Conservation (phyloP, 2,329 filamentous ascomycete genomes). For the Hypoxylon rubiginosum region DNA sequence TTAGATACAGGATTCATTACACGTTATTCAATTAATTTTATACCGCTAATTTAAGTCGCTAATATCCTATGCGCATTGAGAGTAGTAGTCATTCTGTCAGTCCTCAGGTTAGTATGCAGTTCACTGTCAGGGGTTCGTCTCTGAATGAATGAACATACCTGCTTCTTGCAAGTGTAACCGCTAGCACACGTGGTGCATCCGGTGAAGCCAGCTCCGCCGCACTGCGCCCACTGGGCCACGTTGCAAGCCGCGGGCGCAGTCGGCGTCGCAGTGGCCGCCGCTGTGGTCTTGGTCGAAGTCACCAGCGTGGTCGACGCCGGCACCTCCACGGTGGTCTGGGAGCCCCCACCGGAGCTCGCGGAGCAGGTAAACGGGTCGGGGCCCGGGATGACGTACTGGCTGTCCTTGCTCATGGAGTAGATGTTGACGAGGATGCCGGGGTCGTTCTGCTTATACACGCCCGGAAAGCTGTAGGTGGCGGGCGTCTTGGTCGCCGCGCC, state of each 20-base stretch:
- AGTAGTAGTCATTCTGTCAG: constrained; percentile 31
- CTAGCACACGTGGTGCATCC: constrained; percentile 43
- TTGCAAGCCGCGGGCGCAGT: constrained; percentile 35
- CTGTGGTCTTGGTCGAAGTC: constrained; percentile 40
- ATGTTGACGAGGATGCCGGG: constrained; percentile 57
- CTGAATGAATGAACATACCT: constrained; percentile 31
- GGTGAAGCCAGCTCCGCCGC: constrained; percentile 40
- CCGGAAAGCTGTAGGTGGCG: constrained; percentile 54
- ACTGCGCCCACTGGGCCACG: constrained; percentile 38
- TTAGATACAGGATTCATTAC: not conserved
- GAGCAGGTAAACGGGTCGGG: constrained; percentile 45
- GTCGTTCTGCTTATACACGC: constrained; percentile 56
- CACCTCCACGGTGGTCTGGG: constrained; percentile 19
- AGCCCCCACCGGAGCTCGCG: constrained; percentile 17
- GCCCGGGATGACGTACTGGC: constrained; percentile 52
- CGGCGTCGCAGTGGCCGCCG: constrained; percentile 23
- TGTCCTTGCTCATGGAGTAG: constrained; percentile 52
- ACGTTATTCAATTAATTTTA: not conserved
- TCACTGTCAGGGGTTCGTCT: not conserved
- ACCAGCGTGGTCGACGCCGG: constrained; percentile 35
- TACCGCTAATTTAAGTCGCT: not conserved
- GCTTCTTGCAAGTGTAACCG: constrained; percentile 38
- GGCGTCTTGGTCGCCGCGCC: constrained; percentile 50
- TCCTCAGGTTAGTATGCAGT: not conserved
- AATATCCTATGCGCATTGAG: constrained; percentile 19